These are phyloP conservation scores for Ceratocystis alfenasii DNA, from an alignment of 2,329 filamentous ascomycete genomes.

Conservation along the genomic window DNA sequence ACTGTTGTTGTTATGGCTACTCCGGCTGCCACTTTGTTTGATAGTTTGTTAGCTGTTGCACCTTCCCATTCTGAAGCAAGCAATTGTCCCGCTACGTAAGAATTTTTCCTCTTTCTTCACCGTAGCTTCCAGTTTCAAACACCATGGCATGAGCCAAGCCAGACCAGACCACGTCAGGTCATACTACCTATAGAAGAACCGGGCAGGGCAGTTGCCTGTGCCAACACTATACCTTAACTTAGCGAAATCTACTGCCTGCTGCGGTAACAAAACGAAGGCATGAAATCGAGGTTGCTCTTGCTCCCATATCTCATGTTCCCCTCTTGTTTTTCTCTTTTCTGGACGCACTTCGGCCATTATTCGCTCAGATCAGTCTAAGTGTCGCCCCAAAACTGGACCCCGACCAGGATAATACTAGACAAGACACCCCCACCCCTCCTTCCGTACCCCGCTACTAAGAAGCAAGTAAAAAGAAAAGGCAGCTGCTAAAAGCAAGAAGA, in stretches of 20 bases:
- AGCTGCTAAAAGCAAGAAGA: neutral
- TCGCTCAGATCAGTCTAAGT: slow-evolving; percentile 20
- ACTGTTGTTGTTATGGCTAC: neutral
- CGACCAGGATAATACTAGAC: neutral
- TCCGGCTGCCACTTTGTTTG: neutral
- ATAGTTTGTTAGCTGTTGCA: slow-evolving; percentile 5
- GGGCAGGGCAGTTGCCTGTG: neutral
- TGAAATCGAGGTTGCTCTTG: neutral
- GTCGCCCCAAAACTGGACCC: neutral
- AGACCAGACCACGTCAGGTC: too few species aligned
- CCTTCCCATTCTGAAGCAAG: slow-evolving; percentile 6
- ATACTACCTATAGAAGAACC: too few species aligned
- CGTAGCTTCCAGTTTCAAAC: neutral
- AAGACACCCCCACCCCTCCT: neutral
- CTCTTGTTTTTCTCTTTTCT: slow-evolving; percentile 3
- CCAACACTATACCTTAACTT: neutral
- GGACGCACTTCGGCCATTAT: slow-evolving; percentile 22
- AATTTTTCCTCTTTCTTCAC: neutral
- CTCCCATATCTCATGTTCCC: neutral
- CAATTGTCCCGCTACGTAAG: neutral
- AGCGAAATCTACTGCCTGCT: too few species aligned
- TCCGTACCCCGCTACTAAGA: neutral
- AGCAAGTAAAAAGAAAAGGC: neutral
- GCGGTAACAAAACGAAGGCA: neutral
- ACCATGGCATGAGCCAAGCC: too few species aligned